Evolutionary conservation across 441 rosid genomes (phyloP).

Genomic region (Aleurites moluccanus): DNA sequence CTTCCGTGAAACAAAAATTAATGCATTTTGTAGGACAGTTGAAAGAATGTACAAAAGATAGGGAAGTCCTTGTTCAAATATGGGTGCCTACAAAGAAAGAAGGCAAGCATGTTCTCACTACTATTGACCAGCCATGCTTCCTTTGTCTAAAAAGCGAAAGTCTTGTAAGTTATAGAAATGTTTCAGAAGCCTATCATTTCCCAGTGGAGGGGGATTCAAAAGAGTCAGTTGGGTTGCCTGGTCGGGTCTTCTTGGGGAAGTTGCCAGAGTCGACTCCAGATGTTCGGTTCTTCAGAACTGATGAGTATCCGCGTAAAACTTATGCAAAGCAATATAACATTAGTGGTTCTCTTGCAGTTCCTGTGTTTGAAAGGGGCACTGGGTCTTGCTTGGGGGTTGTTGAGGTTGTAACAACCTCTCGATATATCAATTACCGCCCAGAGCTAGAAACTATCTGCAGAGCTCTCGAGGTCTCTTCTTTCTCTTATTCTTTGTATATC

Average conservation of each 20-base stretch:
- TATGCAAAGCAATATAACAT: constrained; percentile 30
- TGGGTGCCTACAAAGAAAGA: constrained; percentile 81
- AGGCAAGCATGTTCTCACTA: constrained; percentile 73
- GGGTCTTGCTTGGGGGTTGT: constrained; percentile 86
- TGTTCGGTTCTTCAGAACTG: constrained; percentile 44
- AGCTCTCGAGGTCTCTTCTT: constrained; percentile 76
- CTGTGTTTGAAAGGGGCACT: constrained; percentile 38
- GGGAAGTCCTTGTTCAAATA: constrained; percentile 69
- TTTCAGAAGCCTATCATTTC: constrained; percentile 41
- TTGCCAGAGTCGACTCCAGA: constrained; percentile 62
- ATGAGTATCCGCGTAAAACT: constrained; percentile 44
- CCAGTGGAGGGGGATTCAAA: constrained; percentile 41
- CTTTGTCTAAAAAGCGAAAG: constrained; percentile 32
- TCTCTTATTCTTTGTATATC: not conserved
- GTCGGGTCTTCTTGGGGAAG: constrained; percentile 46
- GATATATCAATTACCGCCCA: constrained; percentile 58
- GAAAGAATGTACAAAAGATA: constrained; percentile 49
- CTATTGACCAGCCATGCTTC: constrained; percentile 65
- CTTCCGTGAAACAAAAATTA: constrained; percentile 56
- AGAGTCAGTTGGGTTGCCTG: constrained; percentile 43
- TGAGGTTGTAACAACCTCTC: constrained; percentile 79
- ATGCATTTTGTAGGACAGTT: constrained; percentile 51
- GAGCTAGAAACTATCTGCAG: constrained; percentile 78
- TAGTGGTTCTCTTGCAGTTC: constrained; percentile 37
- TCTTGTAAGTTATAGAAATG: constrained; percentile 43